Evolutionary conservation across 257 asterid genomes (phyloP).

Genomic region (Scutellaria baicalensis): DNA sequence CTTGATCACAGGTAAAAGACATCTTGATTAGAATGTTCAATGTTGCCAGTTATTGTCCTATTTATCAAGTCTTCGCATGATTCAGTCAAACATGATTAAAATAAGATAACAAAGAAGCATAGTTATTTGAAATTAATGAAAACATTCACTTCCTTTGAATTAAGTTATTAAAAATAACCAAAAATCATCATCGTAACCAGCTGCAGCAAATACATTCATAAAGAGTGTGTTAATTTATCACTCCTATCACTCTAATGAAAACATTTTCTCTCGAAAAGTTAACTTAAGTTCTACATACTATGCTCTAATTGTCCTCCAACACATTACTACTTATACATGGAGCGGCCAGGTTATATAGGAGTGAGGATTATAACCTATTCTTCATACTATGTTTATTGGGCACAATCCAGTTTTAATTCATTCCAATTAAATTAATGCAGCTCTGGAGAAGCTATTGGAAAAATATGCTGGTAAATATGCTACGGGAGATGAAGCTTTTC

Average conservation of each 20-base stretch:
- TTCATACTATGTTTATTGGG: too few species aligned
- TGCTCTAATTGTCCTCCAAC: too few species aligned
- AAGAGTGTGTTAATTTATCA: too few species aligned
- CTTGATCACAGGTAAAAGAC: neutral
- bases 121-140: neutral
- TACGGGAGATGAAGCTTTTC: conserved; percentile 56
- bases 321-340: too few species aligned
- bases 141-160: neutral
- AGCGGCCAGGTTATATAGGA: too few species aligned
- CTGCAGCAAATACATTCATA: neutral
- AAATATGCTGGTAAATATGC: conserved; percentile 66
- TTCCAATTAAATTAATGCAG: conserved; percentile 32
- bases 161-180: too few species aligned
- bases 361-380: too few species aligned
- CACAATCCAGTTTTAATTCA: neutral
- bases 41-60: neutral
- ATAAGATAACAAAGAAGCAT: too few species aligned
- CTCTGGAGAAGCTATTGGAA: conserved; percentile 64
- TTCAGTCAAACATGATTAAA: neutral
- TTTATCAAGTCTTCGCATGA: neutral
- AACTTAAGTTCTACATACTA: too few species aligned
- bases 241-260: too few species aligned
- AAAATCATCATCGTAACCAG: neutral
- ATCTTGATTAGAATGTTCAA: neutral
- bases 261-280: too few species aligned